Conservation (phyloP, 805 yeast genomes). For the Sugiyamaella valdiviana region DNA sequence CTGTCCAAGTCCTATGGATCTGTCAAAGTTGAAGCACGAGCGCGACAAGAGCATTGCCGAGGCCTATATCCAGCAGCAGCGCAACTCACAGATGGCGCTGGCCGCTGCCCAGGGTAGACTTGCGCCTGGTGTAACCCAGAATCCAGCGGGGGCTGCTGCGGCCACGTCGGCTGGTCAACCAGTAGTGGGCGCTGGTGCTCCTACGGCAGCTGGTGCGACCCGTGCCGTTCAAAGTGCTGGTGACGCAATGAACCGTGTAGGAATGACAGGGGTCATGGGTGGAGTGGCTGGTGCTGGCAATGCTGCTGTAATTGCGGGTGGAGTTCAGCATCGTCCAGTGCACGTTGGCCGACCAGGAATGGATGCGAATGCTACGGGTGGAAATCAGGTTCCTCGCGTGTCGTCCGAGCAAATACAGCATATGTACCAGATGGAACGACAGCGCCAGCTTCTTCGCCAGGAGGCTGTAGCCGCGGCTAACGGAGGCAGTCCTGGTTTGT, state of each 20-base stretch:
- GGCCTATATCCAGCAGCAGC: slow-evolving; percentile 30
- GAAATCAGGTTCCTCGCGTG: slow-evolving; percentile 13
- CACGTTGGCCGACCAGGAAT: slow-evolving; percentile 5
- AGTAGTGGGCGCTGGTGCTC: neutral
- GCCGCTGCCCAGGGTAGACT: slow-evolving; percentile 8
- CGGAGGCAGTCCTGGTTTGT: slow-evolving; percentile 31
- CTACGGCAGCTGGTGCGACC: slow-evolving; percentile 10
- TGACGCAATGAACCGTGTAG: slow-evolving; percentile 3
- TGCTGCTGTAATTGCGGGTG: slow-evolving; percentile 1
- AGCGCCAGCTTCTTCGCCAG: slow-evolving; percentile 29
- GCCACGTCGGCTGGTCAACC: slow-evolving; percentile 1
- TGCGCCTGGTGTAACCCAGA: slow-evolving; percentile 18
- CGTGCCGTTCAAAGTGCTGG: neutral
- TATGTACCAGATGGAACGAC: slow-evolving; percentile 24
- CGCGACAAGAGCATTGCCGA: slow-evolving; percentile 82
- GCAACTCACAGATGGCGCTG: slow-evolving; percentile 10
- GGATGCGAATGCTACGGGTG: slow-evolving; percentile 23
- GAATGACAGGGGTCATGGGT: neutral
- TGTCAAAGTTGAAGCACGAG: slow-evolving; percentile 75
- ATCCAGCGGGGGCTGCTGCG: slow-evolving; percentile 1
- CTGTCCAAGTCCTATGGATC: slow-evolving; percentile 76
- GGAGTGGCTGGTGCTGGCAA: slow-evolving; percentile 1
- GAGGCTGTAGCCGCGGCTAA: slow-evolving; percentile 26
- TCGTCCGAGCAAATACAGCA: slow-evolving; percentile 26
- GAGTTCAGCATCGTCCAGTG: slow-evolving; percentile 5